Conservation (phyloP, 2,329 filamentous ascomycete species). For the Beauveria bassiana region DNA sequence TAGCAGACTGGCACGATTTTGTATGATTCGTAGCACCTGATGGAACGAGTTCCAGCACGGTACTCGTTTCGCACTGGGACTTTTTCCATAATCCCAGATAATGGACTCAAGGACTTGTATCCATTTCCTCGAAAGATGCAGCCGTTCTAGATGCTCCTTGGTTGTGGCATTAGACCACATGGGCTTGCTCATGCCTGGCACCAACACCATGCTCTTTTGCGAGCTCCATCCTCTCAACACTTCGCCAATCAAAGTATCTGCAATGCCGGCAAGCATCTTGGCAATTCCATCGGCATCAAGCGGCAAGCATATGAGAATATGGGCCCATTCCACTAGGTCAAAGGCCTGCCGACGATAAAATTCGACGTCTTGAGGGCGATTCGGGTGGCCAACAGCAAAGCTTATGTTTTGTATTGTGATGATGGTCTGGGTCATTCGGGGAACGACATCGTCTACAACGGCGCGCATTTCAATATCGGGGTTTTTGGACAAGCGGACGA, state of each 20-base stretch:
- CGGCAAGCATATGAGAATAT: slow-evolving; percentile 75
- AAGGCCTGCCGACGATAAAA: slow-evolving; percentile 44
- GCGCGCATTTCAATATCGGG: slow-evolving; percentile 53
- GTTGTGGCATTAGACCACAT: slow-evolving; percentile 91
- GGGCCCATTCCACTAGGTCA: slow-evolving; percentile 78
- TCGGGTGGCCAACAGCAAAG: slow-evolving; percentile 23
- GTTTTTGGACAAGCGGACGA: slow-evolving; percentile 59
- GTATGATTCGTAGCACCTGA: slow-evolving; percentile 65
- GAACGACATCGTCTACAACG: slow-evolving; percentile 58
- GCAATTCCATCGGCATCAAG: slow-evolving; percentile 78
- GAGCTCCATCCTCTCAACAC: slow-evolving; percentile 81
- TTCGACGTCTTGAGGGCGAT: slow-evolving; percentile 41
- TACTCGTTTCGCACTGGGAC: slow-evolving; percentile 41
- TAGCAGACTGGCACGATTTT: slow-evolving; percentile 69
- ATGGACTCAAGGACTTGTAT: slow-evolving; percentile 74
- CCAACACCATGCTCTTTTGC: slow-evolving; percentile 74
- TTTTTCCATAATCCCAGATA: slow-evolving; percentile 67
- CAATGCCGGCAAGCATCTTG: slow-evolving; percentile 79
- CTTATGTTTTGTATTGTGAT: slow-evolving; percentile 50
- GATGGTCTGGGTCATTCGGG: slow-evolving; percentile 55
- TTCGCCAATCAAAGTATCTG: slow-evolving; percentile 72
- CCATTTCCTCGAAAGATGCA: slow-evolving; percentile 73
- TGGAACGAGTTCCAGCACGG: slow-evolving; percentile 59
- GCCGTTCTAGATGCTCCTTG: slow-evolving; percentile 77
- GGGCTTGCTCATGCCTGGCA: slow-evolving; percentile 80